Percentiles rank a stretch among this genome's conserved stretches.
Evolutionary conservation across 768 basidiomycete genomes (phyloP).

Genomic region (Rhodotorula babjevae): DNA sequence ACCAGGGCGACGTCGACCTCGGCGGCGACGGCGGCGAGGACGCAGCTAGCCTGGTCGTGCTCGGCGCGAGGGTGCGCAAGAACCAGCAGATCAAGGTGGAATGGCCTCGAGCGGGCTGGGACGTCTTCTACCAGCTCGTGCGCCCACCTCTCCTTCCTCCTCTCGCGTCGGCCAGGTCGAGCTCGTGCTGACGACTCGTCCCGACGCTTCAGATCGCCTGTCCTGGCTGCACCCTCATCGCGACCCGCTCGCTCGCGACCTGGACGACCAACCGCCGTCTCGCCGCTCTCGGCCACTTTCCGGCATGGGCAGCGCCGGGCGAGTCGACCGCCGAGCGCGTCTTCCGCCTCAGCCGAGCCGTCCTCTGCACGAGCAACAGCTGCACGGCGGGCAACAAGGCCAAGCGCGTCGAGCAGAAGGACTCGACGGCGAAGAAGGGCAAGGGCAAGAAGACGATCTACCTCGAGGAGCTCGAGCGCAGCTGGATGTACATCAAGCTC

Average conservation of each 20-base stretch:
- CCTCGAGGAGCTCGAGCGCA: slow-evolving; percentile 33
- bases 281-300: slow-evolving; percentile 30
- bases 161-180: background rate
- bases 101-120: slow-evolving; percentile 22
- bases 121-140: slow-evolving; percentile 34
- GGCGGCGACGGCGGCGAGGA: background rate
- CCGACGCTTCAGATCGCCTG: slow-evolving; percentile 13
- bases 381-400: slow-evolving; percentile 18
- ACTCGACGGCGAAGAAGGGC: background rate
- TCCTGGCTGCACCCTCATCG: slow-evolving; percentile 31
- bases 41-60: background rate
- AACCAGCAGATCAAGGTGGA: background rate
- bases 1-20: background rate
- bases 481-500: slow-evolving; percentile 35
- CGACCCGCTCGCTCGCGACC: slow-evolving; percentile 9
- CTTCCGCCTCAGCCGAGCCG: slow-evolving; percentile 20
- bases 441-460: slow-evolving; percentile 27
- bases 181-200: too few relatives aligned
- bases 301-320: slow-evolving; percentile 19
- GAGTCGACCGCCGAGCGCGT: slow-evolving; percentile 24
- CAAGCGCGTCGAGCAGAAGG: slow-evolving; percentile 34
- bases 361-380: slow-evolving; percentile 27
- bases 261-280: slow-evolving; percentile 36
- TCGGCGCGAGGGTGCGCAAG: slow-evolving; percentile 30
- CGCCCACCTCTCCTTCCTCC: background rate